A percentile compares a stretch with the other conserved stretches of the same genome.
phyloP scores from a whole-genome alignment of 306 rosid species.

The Cucumis sativus region DNA sequence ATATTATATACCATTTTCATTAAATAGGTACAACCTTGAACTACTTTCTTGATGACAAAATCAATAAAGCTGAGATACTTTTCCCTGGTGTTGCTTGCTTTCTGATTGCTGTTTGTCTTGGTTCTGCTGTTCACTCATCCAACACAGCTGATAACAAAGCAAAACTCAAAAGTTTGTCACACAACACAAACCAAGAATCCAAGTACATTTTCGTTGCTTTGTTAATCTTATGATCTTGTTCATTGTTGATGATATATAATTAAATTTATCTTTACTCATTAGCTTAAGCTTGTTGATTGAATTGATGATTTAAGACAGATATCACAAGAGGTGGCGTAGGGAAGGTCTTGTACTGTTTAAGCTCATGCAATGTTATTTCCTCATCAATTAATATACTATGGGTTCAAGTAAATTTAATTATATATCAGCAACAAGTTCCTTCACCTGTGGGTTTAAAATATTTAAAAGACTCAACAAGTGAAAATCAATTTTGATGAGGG shows the following conservation, averaged over 20 bases:
- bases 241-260: not conserved
- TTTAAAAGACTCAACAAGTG: too few relatives aligned
- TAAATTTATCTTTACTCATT: too few relatives aligned
- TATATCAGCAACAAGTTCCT: too few relatives aligned
- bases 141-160: not conserved
- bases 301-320: too few relatives aligned
- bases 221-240: not conserved
- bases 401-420: too few relatives aligned
- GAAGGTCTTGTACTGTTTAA: too few relatives aligned
- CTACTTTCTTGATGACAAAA: slow-evolving; percentile 2
- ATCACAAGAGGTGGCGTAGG: too few relatives aligned
- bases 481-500: too few relatives aligned
- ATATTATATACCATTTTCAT: not conserved
- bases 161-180: not conserved
- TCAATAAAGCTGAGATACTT: not conserved
- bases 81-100: slow-evolving; percentile 5
- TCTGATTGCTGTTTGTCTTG: not conserved
- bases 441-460: too few relatives aligned
- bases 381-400: too few relatives aligned
- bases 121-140: slow-evolving; percentile 2
- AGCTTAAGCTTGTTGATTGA: too few relatives aligned
- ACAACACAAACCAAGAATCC: not conserved
- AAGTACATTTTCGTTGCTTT: not conserved
- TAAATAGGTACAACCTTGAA: not conserved
- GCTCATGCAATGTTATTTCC: too few relatives aligned